Evolutionary conservation across 1,139 yeast genomes (phyloP).

Genomic region (Kluyveromyces sp.): DNA sequence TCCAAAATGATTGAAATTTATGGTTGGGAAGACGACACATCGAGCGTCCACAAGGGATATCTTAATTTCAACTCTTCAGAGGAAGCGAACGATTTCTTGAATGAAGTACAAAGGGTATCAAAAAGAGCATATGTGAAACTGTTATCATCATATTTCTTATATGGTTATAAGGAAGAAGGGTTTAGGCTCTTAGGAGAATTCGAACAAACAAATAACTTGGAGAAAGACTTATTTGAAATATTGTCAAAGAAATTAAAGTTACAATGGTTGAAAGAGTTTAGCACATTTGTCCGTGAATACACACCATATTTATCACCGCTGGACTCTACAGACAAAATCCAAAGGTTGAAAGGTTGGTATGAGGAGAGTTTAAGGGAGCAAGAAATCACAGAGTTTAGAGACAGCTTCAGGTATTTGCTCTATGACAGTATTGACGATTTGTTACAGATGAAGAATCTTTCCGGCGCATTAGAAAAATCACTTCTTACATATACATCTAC

Average conservation of each 20-base stretch:
- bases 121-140: conserved; percentile 17
- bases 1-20: conserved; percentile 11
- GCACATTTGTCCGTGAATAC: conserved; percentile 11
- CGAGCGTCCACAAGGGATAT: background rate
- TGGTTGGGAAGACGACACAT: conserved; percentile 13
- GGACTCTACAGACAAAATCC: conserved; percentile 5
- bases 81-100: conserved; percentile 23
- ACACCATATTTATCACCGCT: conserved; percentile 8
- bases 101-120: conserved; percentile 18
- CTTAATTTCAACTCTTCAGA: conserved; percentile 16
- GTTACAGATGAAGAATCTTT: conserved; percentile 10
- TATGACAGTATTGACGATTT: conserved; percentile 13
- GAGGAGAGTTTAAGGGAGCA: conserved; percentile 8
- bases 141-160: conserved; percentile 17
- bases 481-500: conserved; percentile 4
- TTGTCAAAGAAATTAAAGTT: conserved; percentile 16
- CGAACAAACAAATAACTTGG: conserved; percentile 9
- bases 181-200: conserved; percentile 13
- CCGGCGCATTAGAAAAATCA: conserved; percentile 10
- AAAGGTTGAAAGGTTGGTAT: conserved; percentile 11
- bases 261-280: conserved; percentile 17
- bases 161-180: conserved; percentile 12
- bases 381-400: conserved; percentile 7
- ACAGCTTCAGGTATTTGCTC: conserved; percentile 8
- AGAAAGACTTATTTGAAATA: conserved; percentile 7